Conservation (phyloP, 139 green algal genomes). For the Zygnema cylindricum region DNA sequence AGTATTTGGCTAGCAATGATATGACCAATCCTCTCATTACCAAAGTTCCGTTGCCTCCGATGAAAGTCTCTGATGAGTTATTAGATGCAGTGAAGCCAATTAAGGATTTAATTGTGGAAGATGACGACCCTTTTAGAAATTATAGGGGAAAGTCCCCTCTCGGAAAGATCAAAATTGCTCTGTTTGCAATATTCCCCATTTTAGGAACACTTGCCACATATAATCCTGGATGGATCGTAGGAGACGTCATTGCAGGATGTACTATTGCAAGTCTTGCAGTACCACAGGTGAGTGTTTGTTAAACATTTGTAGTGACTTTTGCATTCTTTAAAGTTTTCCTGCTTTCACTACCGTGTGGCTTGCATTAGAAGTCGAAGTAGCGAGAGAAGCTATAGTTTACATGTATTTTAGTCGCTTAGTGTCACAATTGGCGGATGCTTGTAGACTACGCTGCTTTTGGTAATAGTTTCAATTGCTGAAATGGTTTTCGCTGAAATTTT, state of each 20-base stretch:
- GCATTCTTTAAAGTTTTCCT: too few species aligned
- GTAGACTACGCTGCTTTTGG: too few species aligned
- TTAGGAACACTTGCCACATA: slow-evolving; percentile 35
- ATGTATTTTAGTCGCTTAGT: too few species aligned
- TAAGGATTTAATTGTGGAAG: slow-evolving; percentile 27
- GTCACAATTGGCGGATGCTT: too few species aligned
- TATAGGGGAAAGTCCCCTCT: slow-evolving; percentile 30
- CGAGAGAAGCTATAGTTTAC: too few species aligned
- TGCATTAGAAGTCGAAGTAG: too few species aligned
- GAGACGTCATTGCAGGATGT: slow-evolving; percentile 51
- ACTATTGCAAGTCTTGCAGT: slow-evolving; percentile 59
- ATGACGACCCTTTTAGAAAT: slow-evolving; percentile 37
- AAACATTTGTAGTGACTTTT: too few species aligned
- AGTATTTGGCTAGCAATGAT: too few species aligned
- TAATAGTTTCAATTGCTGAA: not conserved
- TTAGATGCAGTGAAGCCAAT: not conserved
- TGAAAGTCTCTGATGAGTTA: not conserved
- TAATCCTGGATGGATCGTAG: slow-evolving; percentile 27
- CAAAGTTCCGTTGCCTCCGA: not conserved
- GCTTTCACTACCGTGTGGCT: too few species aligned
- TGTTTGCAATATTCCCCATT: slow-evolving; percentile 40
- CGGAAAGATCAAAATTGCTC: slow-evolving; percentile 12
- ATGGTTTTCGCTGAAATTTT: not conserved
- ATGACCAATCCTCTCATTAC: too few species aligned
- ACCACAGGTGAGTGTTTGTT: too few species aligned